Base-by-base conservation (phyloP, 1,284 basidiomycete genomes). In the Stereum hirsutum region DNA sequence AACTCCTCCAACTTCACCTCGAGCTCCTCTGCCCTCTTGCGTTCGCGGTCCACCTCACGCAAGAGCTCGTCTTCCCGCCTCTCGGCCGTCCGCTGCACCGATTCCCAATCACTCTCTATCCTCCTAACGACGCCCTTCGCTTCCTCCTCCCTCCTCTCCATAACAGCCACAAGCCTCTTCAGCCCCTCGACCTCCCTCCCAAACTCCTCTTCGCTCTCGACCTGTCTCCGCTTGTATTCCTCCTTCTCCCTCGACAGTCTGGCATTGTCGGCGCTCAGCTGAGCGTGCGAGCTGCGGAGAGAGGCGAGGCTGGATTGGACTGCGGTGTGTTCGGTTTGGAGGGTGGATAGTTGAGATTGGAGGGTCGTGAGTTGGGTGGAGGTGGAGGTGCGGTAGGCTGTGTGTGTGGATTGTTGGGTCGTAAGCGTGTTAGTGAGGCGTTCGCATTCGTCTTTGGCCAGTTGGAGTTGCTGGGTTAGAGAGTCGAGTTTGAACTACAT, bases 121-220 rank as follows among this genome's bases (percentile, higher is more conserved):
- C 70, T 69, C 28, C 88, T 79, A 3, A 92, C 80, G 39, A 90
- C 76, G 31, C 75, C 72, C 61, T 85, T 85, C 12, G 85, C 74
- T 50, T 90, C 80, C 34, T 76, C 74, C 58, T 92, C 89, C 24
- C 90, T 74, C 47, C 82, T 81, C 56, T 94, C 88, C 71, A 93
- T 81, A 68, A 92, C 75, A 14, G 70, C 65, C 15, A 89, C 78
- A 14, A 93, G 66, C 31, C 88, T 70, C 45, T 77, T 75, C 51
- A 91, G 66, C 12, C 78, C 77, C 24, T 72, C 76, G 1, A 80
- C 79, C 58, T 94, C 89, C 45, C 72, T 75, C 0, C 80, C 72
- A 59, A 87, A 91, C 2, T 78, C 79, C 0, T 79, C 78, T 52
- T 91, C 88, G 52, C 88, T 81, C 52, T 89, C 81, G 1, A 85